Conservation (phyloP, 1,139 yeast species). For the Debaryomyces sp. region DNA sequence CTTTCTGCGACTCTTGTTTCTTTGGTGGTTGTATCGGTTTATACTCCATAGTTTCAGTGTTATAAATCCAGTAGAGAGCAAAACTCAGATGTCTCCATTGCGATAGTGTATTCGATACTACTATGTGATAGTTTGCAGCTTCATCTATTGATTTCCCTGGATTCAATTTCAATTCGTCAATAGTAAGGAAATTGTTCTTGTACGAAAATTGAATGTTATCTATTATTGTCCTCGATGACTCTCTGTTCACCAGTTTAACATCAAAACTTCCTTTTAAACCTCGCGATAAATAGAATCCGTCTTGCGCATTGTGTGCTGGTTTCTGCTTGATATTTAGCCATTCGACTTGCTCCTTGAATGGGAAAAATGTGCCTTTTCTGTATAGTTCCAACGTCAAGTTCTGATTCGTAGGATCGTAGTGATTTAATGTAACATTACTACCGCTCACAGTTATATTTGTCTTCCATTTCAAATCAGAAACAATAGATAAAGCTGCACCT, state of each 20-base stretch:
- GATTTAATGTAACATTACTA: conserved; percentile 35
- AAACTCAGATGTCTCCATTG: conserved; percentile 49
- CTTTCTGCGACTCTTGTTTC: conserved; percentile 4
- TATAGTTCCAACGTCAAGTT: conserved; percentile 35
- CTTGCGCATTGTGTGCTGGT: conserved; percentile 23
- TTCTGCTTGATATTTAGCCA: conserved; percentile 39
- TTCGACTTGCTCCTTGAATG: conserved; percentile 20
- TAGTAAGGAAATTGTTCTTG: conserved; percentile 28
- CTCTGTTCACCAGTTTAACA: conserved; percentile 26
- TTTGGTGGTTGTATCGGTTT: conserved; percentile 30
- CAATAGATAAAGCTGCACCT: conserved; percentile 22
- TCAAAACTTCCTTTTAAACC: conserved; percentile 18
- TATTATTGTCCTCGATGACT: conserved; percentile 21
- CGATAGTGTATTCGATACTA: conserved; percentile 29
- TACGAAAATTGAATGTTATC: conserved; percentile 32
- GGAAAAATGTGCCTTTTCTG: conserved; percentile 26
- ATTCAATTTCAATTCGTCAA: conserved; percentile 32
- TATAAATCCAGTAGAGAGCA: conserved; percentile 43
- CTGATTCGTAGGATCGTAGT: conserved; percentile 26
- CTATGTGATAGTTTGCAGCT: conserved; percentile 31
- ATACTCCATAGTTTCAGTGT: conserved; percentile 21
- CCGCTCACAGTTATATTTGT: conserved; percentile 31
- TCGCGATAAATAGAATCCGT: conserved; percentile 36
- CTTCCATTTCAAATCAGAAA: conserved; percentile 28
- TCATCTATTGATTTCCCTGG: conserved; percentile 36